phyloP scores from a whole-genome alignment of 176 grass and related monocot genomes.

The Thinopyrum elongatum region DNA sequence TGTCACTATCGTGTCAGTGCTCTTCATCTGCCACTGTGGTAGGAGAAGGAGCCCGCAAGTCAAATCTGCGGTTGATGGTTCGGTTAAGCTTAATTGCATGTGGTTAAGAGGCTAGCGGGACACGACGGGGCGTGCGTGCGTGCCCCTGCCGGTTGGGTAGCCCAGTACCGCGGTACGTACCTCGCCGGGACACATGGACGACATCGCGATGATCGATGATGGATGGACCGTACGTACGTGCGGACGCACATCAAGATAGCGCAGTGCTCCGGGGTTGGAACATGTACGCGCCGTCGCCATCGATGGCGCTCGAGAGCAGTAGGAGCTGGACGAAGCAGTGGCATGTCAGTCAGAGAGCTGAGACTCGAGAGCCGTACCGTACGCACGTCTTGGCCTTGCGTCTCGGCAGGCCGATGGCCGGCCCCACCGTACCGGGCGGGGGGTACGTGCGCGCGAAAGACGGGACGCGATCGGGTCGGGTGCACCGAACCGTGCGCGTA shows the following conservation, averaged over 20 bases:
- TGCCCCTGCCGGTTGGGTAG: neutral
- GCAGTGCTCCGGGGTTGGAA: slow-evolving; percentile 14
- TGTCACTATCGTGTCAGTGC: neutral
- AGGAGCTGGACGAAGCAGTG: neutral
- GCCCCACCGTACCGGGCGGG: no score
- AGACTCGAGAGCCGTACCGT: neutral
- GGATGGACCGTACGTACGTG: neutral
- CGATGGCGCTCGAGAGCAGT: neutral
- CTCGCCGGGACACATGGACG: slow-evolving; percentile 17
- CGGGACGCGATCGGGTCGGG: slow-evolving; percentile 7
- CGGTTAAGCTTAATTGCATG: slow-evolving; percentile 35
- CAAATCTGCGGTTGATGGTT: slow-evolving; percentile 44
- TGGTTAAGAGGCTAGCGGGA: slow-evolving; percentile 18
- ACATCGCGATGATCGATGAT: no score
- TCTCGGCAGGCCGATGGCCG: neutral
- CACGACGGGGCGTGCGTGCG: neutral
- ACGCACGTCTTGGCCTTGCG: neutral
- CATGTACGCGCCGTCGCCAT: slow-evolving; percentile 27
- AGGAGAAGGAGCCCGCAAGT: slow-evolving; percentile 26
- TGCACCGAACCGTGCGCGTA: neutral
- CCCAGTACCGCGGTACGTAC: slow-evolving; percentile 18
- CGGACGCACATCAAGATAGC: neutral
- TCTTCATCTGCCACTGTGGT: neutral
- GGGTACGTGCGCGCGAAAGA: neutral
- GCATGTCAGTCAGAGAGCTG: neutral